These are phyloP conservation scores for Castanea crenata DNA, from an alignment of 306 rosid species.

Conservation along the genomic window DNA sequence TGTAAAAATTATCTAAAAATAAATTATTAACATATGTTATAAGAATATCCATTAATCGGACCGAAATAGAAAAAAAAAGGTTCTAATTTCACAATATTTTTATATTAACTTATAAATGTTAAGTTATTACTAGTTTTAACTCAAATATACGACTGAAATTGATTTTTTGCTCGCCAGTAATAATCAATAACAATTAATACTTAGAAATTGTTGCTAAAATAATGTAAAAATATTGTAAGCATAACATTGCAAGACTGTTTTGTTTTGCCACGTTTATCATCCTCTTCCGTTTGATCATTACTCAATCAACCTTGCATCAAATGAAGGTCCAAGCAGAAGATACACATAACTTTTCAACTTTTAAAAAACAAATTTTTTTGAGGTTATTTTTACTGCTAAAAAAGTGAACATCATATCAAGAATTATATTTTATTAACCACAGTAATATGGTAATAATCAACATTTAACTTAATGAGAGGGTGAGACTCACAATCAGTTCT, in stretches of 20 bases:
- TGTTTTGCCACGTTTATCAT: conserved; percentile 1
- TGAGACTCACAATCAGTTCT: neutral
- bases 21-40: no score
- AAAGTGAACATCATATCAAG: conserved; percentile 31
- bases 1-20: no score
- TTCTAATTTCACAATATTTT: no score
- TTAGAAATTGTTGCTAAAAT: no score
- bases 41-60: no score
- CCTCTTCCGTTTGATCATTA: neutral
- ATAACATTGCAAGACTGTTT: neutral
- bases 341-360: conserved; percentile 8
- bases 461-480: neutral
- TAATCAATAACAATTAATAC: no score
- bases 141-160: rapidly evolving
- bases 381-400: neutral
- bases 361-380: neutral
- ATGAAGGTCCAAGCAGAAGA: conserved; percentile 10
- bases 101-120: no score
- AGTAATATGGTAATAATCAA: neutral
- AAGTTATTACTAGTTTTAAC: no score
- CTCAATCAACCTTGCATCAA: neutral
- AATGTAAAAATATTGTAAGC: no score
- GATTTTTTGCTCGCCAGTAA: no score
- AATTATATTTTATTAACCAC: neutral
- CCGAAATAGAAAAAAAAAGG: no score